Conservation (phyloP, 2,329 filamentous ascomycete genomes). For the Cladophialophora chaetospira region DNA sequence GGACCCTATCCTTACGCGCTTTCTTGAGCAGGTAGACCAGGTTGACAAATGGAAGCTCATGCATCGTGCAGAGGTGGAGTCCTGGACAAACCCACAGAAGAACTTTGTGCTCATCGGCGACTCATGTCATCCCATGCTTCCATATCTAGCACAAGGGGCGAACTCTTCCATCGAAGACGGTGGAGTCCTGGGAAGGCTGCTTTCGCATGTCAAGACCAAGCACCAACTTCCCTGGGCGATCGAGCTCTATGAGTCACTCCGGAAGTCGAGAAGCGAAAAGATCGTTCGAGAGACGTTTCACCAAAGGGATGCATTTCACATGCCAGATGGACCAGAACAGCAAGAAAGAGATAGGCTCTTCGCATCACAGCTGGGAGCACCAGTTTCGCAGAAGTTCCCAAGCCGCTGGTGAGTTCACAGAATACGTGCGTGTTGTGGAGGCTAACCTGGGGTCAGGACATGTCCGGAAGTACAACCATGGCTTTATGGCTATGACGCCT, state of each 20-base stretch:
- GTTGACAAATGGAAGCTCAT: constrained; percentile 50
- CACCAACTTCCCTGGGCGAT: constrained; percentile 36
- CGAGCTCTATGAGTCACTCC: constrained; percentile 41
- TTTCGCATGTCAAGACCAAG: constrained; percentile 42
- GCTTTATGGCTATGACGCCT: constrained; percentile 67
- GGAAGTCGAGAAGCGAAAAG: constrained; percentile 43
- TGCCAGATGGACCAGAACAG: too few relatives aligned
- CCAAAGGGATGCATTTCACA: too few relatives aligned
- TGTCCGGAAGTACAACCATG: constrained; percentile 65
- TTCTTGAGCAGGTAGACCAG: constrained; percentile 32
- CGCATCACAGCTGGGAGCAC: constrained; percentile 56
- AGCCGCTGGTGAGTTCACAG: constrained; percentile 54
- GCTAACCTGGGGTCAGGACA: constrained; percentile 43
- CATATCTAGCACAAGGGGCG: constrained; percentile 39
- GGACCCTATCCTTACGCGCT: constrained; percentile 37
- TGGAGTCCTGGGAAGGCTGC: constrained; percentile 38
- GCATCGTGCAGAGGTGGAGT: constrained; percentile 37
- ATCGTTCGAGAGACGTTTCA: too few relatives aligned
- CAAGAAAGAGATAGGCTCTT: too few relatives aligned
- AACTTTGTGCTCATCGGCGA: constrained; percentile 44
- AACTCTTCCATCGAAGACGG: constrained; percentile 40
- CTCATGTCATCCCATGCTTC: constrained; percentile 51
- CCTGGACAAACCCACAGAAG: constrained; percentile 24
- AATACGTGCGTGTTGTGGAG: background rate
- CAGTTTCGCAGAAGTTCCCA: constrained; percentile 56